Base-by-base conservation (phyloP, 2,329 filamentous ascomycete genomes). In the Fusarium domesticum region DNA sequence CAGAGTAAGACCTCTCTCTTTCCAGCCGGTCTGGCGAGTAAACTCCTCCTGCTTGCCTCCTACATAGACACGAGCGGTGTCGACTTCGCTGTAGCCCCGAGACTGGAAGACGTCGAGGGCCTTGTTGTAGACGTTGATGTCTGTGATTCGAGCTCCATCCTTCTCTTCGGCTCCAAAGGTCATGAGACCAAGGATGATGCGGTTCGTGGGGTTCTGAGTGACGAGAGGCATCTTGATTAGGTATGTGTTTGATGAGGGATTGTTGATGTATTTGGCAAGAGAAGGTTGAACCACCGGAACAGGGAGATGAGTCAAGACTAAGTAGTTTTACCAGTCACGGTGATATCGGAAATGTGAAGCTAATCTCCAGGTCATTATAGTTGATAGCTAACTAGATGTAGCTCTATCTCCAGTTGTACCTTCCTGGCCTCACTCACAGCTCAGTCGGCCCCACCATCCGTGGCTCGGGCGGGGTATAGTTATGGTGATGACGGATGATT, bases 161-260 rank as follows among this genome's bases (percentile, higher is more conserved):
- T 63, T 56, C 46, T 76, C 74, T 45, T 80, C 78, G 3, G 87
- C 81, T 20, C 85, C 87, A 71, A 89, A 90, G 62, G 85, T 91
- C 89, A 95, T 93, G 42, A 90, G 76, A 53, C 89, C 89, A 31
- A 95, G 81, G 73, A 95, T 89, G 59, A 89, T 74, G 51, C 86
- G 80, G 52, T 84, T 77, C 56, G 81, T 85, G 43, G 64, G 60
- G 25, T 62, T 64, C 37, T 67, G 64, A 12, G 61, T 64, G 53
- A 75, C 56, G 48, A 76, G 71, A 61, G 74, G 71, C 74, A 77
- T 77, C 20, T 53, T 69, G 60, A 14, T 14, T 30, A 18, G 37
- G 34, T 30, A 6, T 34, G 32, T 11, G 17, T 35, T 43, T 16
- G n/a, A 16, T 5, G 10, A 5, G 12, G 17, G n/a, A 34, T 3